These are phyloP conservation scores for Alternaria longipes DNA, from an alignment of 2,329 filamentous ascomycete species.

Conservation along the genomic window DNA sequence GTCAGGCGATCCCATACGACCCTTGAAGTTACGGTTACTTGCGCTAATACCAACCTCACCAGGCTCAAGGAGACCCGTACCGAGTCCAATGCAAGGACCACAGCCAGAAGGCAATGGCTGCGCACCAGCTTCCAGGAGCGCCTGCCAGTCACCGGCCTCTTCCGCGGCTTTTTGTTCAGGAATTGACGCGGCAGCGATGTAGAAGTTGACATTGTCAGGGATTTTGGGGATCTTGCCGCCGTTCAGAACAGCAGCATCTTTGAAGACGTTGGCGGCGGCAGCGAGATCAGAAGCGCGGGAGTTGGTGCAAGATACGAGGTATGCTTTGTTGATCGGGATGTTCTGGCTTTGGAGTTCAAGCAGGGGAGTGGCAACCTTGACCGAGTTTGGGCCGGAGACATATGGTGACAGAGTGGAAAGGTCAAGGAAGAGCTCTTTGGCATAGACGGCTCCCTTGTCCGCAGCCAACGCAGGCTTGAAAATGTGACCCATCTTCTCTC, in stretches of 20 bases:
- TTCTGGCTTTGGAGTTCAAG: slow-evolving; percentile 74
- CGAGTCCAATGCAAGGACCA: slow-evolving; percentile 86
- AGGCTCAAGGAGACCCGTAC: slow-evolving; percentile 78
- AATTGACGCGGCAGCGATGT: slow-evolving; percentile 86
- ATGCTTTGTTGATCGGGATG: slow-evolving; percentile 84
- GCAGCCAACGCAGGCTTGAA: slow-evolving; percentile 69
- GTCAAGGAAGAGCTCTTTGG: slow-evolving; percentile 83
- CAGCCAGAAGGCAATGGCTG: slow-evolving; percentile 76
- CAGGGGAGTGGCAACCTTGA: slow-evolving; percentile 85
- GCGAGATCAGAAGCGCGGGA: slow-evolving; percentile 81
- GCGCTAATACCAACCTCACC: slow-evolving; percentile 89
- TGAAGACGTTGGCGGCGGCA: slow-evolving; percentile 85
- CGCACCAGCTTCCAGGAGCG: slow-evolving; percentile 81
- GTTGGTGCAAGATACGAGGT: slow-evolving; percentile 92
- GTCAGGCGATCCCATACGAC: slow-evolving; percentile 82
- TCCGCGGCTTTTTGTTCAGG: slow-evolving; percentile 81
- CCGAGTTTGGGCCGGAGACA: slow-evolving; percentile 87
- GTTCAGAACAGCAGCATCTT: slow-evolving; percentile 71
- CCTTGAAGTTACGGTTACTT: slow-evolving; percentile 89
- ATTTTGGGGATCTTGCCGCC: slow-evolving; percentile 73
- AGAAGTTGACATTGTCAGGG: slow-evolving; percentile 80
- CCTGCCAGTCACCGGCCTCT: slow-evolving; percentile 84
- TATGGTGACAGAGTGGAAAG: slow-evolving; percentile 85
- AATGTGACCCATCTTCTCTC: slow-evolving; percentile 47
- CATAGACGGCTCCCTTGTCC: slow-evolving; percentile 80